Evolutionary conservation across 192 early-diverging fungal species (phyloP).

Genomic region (Funneliformis geosporum): DNA sequence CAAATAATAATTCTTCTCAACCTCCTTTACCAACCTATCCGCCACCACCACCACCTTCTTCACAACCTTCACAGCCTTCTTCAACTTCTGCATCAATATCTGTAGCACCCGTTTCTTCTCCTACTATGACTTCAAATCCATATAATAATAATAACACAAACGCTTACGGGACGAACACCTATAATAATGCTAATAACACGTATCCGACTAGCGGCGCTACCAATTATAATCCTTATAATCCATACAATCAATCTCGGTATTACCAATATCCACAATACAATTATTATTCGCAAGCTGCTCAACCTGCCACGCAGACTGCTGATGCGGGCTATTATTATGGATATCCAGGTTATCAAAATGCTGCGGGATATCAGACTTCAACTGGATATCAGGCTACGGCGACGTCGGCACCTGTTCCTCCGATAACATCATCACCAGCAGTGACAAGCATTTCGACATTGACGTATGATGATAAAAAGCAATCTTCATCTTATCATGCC

Average conservation of each 20-base stretch:
- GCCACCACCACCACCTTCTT: conserved; percentile 32
- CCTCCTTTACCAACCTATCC: conserved; percentile 28
- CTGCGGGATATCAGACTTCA: neutral
- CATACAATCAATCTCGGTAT: conserved; percentile 31
- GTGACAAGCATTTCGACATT: neutral
- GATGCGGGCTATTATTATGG: conserved; percentile 31
- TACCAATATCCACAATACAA: conserved; percentile 25
- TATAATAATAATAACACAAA: conserved; percentile 13
- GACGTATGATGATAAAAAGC: conserved; percentile 14
- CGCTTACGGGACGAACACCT: conserved; percentile 20
- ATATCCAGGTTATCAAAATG: conserved; percentile 17
- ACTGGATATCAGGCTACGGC: neutral
- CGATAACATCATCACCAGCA: conserved; percentile 14
- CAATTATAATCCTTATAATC: conserved; percentile 31
- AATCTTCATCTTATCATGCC: conserved; percentile 24
- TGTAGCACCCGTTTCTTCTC: conserved; percentile 11
- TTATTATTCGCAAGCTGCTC: conserved; percentile 16
- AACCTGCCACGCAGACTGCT: neutral
- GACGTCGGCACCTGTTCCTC: conserved; percentile 9
- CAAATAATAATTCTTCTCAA: conserved; percentile 24
- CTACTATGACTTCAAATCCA: conserved; percentile 18
- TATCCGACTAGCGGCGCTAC: neutral
- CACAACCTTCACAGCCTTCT: conserved; percentile 37
- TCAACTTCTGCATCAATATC: conserved; percentile 29
- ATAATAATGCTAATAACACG: neutral